Conservation (phyloP, 2,329 filamentous ascomycete genomes). For the Exutisphaerella laricina region DNA sequence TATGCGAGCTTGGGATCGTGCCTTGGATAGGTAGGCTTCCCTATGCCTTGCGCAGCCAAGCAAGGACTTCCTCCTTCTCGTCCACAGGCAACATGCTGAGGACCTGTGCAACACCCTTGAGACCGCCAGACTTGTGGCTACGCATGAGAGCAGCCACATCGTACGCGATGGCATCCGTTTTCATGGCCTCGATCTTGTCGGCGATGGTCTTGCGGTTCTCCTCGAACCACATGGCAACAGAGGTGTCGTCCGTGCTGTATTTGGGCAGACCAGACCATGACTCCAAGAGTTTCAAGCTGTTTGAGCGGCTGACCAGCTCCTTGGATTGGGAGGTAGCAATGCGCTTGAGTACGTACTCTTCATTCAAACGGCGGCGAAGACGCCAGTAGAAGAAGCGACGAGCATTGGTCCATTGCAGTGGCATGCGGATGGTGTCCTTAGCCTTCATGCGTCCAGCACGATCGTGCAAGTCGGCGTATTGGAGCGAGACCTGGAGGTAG, state of each 20-base stretch:
- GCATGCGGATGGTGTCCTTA: slow-evolving; percentile 84
- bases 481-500: slow-evolving; percentile 89
- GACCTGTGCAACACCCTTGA: slow-evolving; percentile 82
- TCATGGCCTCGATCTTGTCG: slow-evolving; percentile 78
- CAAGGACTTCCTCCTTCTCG: slow-evolving; percentile 79
- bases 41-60: slow-evolving; percentile 44
- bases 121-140: slow-evolving; percentile 60
- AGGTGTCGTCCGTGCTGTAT: slow-evolving; percentile 73
- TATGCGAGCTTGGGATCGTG: slow-evolving; percentile 4
- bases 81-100: slow-evolving; percentile 79
- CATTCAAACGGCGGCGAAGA: slow-evolving; percentile 89
- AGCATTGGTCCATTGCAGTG: slow-evolving; percentile 79
- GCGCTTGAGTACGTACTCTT: slow-evolving; percentile 94
- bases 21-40: slow-evolving; percentile 5
- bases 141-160: slow-evolving; percentile 65
- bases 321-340: slow-evolving; percentile 53
- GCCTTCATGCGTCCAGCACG: slow-evolving; percentile 96
- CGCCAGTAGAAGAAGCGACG: slow-evolving; percentile 99
- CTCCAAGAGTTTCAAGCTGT: slow-evolving; percentile 67
- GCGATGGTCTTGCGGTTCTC: slow-evolving; percentile 79
- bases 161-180: slow-evolving; percentile 64
- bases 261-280: slow-evolving; percentile 75
- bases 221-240: slow-evolving; percentile 93
- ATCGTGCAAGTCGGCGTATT: slow-evolving; percentile 96
- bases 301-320: slow-evolving; percentile 37